Evolutionary conservation across 202 grass and related monocot genomes (phyloP).

Genomic region (Musa balbisiana): DNA sequence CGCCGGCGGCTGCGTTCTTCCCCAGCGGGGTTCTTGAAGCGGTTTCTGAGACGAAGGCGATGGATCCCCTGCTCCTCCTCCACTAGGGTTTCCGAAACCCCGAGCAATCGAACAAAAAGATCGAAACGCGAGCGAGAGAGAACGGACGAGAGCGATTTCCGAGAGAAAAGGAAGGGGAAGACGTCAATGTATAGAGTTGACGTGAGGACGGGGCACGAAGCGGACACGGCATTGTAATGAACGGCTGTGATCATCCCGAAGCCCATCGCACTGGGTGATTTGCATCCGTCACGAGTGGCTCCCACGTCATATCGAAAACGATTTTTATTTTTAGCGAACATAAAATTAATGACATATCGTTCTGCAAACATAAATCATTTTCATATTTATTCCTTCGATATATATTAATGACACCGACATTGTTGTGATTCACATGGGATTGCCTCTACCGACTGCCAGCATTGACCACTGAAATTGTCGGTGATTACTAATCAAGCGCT

Average conservation of each 20-base stretch:
- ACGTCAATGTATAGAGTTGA: background rate
- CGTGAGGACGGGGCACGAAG: background rate
- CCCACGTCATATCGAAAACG: no score
- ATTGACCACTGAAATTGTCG: no score
- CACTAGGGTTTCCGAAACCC: background rate
- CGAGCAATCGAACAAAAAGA: no score
- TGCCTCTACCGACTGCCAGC: no score
- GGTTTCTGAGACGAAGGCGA: background rate
- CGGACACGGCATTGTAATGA: background rate
- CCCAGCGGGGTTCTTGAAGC: background rate
- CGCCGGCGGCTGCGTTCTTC: background rate
- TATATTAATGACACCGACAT: no score
- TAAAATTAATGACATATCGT: no score
- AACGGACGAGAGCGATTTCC: background rate
- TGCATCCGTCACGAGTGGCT: background rate
- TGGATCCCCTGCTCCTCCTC: background rate
- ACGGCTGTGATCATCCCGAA: background rate
- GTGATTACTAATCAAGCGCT: no score
- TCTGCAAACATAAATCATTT: no score
- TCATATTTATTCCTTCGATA: no score
- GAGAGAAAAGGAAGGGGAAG: background rate
- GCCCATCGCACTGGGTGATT: background rate
- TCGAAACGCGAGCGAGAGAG: background rate
- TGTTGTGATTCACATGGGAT: no score
- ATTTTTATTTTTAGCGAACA: no score